phyloP scores from a whole-genome alignment of 2,329 filamentous ascomycete species.

The Stagonosporopsis tanaceti region DNA sequence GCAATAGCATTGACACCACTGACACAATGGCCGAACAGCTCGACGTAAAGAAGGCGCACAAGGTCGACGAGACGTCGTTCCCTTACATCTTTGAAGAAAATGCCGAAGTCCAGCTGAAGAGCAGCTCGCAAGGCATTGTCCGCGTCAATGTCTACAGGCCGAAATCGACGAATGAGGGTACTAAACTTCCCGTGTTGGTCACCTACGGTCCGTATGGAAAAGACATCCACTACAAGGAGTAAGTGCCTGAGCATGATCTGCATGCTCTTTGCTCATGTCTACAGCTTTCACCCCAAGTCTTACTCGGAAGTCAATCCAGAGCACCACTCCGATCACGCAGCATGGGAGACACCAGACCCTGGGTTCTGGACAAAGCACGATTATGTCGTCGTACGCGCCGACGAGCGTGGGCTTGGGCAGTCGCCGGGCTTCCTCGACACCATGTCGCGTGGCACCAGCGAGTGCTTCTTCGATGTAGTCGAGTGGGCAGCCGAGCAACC shows the following conservation, averaged over 20 bases:
- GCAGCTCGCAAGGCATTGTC: conserved; percentile 51
- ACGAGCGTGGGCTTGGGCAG: conserved; percentile 62
- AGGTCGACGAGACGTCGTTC: conserved; percentile 46
- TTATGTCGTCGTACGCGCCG: conserved; percentile 53
- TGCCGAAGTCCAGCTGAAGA: conserved; percentile 56
- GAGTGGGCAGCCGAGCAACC: conserved; percentile 61
- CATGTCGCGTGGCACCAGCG: conserved; percentile 61
- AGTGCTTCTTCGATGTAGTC: conserved; percentile 61
- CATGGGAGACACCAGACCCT: conserved; percentile 56
- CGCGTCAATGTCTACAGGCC: conserved; percentile 62
- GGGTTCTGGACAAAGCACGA: conserved; percentile 50
- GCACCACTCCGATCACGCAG: conserved; percentile 51
- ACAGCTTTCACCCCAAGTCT: conserved; percentile 60
- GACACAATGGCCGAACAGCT: conserved; percentile 36
- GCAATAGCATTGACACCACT: background rate
- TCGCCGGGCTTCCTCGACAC: conserved; percentile 62
- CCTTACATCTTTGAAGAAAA: conserved; percentile 62
- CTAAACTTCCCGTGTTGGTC: conserved; percentile 66
- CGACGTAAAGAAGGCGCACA: conserved; percentile 44
- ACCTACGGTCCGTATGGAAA: conserved; percentile 80
- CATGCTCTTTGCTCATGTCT: conserved; percentile 3
- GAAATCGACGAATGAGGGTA: conserved; percentile 44
- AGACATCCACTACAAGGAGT: conserved; percentile 70
- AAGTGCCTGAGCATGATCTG: conserved; percentile 9
- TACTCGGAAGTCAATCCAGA: conserved; percentile 50